Evolutionary conservation across 2,329 filamentous ascomycete species (phyloP).

Genomic region (Beauveria scarabaeidicola): DNA sequence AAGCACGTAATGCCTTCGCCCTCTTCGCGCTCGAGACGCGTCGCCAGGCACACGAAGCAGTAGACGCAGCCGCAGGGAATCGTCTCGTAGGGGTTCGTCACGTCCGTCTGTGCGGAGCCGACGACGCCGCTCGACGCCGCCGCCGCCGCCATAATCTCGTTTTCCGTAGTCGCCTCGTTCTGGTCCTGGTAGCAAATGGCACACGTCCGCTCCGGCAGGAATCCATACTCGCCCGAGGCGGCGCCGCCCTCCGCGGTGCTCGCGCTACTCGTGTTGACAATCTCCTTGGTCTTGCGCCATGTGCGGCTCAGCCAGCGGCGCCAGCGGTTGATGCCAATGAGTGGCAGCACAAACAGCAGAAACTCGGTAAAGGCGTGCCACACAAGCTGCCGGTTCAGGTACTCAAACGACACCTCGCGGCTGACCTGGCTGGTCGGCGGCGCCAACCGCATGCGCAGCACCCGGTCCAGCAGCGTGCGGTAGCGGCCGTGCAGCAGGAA

Average conservation of each 20-base stretch:
- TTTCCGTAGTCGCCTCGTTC: slow-evolving; percentile 67
- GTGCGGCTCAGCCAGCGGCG: slow-evolving; percentile 76
- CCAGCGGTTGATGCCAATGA: slow-evolving; percentile 94
- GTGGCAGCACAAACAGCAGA: slow-evolving; percentile 87
- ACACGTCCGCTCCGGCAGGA: slow-evolving; percentile 87
- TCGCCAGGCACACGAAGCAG: slow-evolving; percentile 92
- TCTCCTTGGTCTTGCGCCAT: slow-evolving; percentile 72
- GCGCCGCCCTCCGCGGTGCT: slow-evolving; percentile 38
- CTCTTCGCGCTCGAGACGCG: slow-evolving; percentile 82
- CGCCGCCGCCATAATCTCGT: slow-evolving; percentile 63
- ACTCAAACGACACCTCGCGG: slow-evolving; percentile 93
- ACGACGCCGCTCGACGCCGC: slow-evolving; percentile 67
- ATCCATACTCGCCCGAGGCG: slow-evolving; percentile 65
- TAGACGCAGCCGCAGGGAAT: slow-evolving; percentile 87
- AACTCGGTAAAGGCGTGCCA: slow-evolving; percentile 99
- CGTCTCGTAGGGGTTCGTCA: slow-evolving; percentile 93
- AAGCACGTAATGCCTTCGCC: slow-evolving; percentile 91
- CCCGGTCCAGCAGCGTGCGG: slow-evolving; percentile 77
- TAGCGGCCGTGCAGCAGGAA: slow-evolving; percentile 90
- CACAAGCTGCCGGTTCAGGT: slow-evolving; percentile 91
- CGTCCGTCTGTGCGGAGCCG: slow-evolving; percentile 82
- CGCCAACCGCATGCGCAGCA: slow-evolving; percentile 75
- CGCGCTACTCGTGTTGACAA: slow-evolving; percentile 38
- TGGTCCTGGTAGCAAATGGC: slow-evolving; percentile 96
- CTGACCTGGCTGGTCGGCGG: slow-evolving; percentile 78